Evolutionary conservation across 2,329 filamentous ascomycete species (phyloP).

Genomic region (Bipolaris oryzae): DNA sequence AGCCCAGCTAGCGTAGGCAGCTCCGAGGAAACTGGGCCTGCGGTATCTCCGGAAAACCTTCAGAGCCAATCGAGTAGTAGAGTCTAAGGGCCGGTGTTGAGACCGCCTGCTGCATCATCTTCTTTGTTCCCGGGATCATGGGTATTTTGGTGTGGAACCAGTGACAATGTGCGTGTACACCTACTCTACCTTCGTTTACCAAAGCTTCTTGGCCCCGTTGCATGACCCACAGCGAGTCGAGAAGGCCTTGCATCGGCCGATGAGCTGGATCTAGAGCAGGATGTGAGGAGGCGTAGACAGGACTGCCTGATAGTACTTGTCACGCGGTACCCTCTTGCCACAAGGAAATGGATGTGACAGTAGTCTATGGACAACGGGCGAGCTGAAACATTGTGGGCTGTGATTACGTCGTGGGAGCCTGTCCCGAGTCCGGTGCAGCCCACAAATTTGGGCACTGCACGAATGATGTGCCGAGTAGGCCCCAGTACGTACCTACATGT

Average conservation of each 20-base stretch:
- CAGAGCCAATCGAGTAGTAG: conserved; percentile 6
- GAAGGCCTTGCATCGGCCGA: too few relatives aligned
- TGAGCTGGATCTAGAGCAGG: too few relatives aligned
- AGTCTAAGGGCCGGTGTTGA: conserved; percentile 3
- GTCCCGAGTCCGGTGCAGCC: neutral
- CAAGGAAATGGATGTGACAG: neutral
- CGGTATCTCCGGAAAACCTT: neutral
- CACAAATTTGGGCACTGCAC: neutral
- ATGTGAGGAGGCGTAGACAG: too few relatives aligned
- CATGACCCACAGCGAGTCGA: neutral
- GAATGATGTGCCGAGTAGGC: neutral
- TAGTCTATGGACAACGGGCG: neutral
- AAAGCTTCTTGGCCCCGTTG: too few relatives aligned
- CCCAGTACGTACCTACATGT: neutral
- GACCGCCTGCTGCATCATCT: conserved; percentile 14
- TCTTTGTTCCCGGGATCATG: conserved; percentile 24
- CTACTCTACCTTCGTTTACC: conserved; percentile 7
- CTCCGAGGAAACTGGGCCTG: conserved; percentile 1
- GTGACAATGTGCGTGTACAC: conserved; percentile 28
- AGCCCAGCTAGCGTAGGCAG: conserved; percentile 1
- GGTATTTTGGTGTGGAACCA: conserved; percentile 27
- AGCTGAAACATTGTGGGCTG: neutral
- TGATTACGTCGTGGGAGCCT: neutral
- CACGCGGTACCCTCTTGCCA: neutral
- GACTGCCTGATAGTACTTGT: neutral